phyloP scores from a whole-genome alignment of 306 rosid genomes.

The Vicia faba region DNA sequence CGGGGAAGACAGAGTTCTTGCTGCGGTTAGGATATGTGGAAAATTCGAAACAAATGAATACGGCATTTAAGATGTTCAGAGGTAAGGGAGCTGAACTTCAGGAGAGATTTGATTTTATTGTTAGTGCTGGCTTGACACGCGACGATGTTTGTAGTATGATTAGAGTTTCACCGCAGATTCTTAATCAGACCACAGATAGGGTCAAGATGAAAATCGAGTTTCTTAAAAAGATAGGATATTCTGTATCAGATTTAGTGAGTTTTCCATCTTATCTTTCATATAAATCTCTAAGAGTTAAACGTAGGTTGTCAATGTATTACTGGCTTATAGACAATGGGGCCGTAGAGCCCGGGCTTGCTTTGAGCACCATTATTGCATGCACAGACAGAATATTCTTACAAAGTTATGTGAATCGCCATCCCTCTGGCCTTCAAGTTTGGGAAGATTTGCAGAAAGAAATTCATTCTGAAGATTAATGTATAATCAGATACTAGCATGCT shows the following conservation, averaged over 20 bases:
- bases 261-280: conserved; percentile 69
- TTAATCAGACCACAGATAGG: conserved; percentile 57
- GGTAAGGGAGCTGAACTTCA: conserved; percentile 83
- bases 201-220: conserved; percentile 57
- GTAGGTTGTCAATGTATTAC: conserved; percentile 62
- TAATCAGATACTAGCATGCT: conserved; percentile 1
- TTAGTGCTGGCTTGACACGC: conserved; percentile 63
- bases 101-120: conserved; percentile 72
- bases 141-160: conserved; percentile 58
- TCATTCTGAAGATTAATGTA: conserved; percentile 31
- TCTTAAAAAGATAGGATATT: conserved; percentile 62
- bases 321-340: conserved; percentile 68
- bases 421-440: conserved; percentile 70
- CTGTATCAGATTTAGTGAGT: conserved; percentile 53
- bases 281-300: conserved; percentile 53
- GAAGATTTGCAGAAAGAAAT: conserved; percentile 52
- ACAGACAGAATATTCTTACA: conserved; percentile 46
- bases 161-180: conserved; percentile 62
- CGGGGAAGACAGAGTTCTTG: conserved; percentile 58
- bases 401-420: conserved; percentile 61
- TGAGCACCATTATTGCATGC: conserved; percentile 69
- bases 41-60: conserved; percentile 50
- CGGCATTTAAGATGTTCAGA: conserved; percentile 50
- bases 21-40: conserved; percentile 59
- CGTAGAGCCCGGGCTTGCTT: conserved; percentile 42